Evolutionary conservation across 208 protist species (phyloP), one percentile per base, ranked within the genome.

Genomic region (Naegleria gruberi): DNA sequence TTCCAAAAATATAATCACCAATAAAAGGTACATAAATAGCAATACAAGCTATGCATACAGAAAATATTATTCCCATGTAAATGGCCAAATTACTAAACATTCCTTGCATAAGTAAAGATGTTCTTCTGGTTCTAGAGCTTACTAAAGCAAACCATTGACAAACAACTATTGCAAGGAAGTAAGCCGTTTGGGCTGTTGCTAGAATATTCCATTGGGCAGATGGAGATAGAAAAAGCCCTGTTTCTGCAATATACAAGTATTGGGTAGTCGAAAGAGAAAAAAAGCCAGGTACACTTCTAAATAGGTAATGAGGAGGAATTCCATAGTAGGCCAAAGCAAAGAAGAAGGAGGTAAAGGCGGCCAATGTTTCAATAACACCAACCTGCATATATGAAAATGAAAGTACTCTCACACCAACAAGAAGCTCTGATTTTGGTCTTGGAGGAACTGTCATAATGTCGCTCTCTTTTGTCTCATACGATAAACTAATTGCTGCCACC

Each of bases 361-460:
- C 94, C 10, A 93, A 34, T 41, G 93, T 90, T 91, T 96, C 90
- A 7, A 93, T 65, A 8, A 94, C 86, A 86, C 94, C 95, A 17
- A 95, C 93, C 57, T 95, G 92, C 1, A 96, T 46, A 90, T 97
- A 97, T 40, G 89, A 81, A 55, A 93, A 95, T 7, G 47, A 94
- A 4, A 97, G 87, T 0, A 96, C 73, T 30, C 90, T 91, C 0
- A 65, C 73, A 30, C 89, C 95, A 77, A 97, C 95, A 0, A 97
- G 65, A 74, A 91, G 89, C 82, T 96, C 94, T 7, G 19, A 90
- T 45, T 74, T 17, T 23, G 89, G 65, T 57, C 95, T 90, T 34
- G 95, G 95, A 51, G 65, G 83, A 34, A 94, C 87, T 5, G 91
- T 90, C 95, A 97, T 97, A 19, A 97, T 94, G 91, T 95, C 93